Evolutionary conservation across 306 rosid species (phyloP), one percentile per base, ranked within the genome.

Genomic region (Prunus campanulata): DNA sequence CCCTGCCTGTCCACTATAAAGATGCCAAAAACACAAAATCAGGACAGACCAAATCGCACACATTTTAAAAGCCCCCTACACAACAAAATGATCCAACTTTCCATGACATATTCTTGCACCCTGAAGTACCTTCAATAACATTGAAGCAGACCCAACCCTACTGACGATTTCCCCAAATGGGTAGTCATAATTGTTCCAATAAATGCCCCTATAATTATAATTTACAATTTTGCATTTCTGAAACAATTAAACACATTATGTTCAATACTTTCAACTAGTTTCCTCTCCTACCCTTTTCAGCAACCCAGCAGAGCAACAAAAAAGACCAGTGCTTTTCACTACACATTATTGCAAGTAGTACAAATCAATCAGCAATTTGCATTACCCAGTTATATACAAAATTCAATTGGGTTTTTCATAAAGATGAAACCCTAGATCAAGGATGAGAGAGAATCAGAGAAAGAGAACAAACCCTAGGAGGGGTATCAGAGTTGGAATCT

Each of bases 401-500:
- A 44, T 14, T 52, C 54, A 79, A 73, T 24, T 66, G 74, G 44
- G 52, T 57, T 3, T 49, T 60, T 47, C 20, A 51, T 6, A 20
- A 3, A 51, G 5, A 46, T 3, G 50, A 81, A 83, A 81, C 79
- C 85, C 85, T 80, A 82, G 85, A 90, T 86, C 89, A 81, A 79
- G 64, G 74, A 35, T 52, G 39, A 70, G 18, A 65, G 32, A n/a
- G 62, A 63, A 30, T 48, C 72, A 80, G 32, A 79, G 68, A 74
- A 54, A 59, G 72, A 83, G 77, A 44, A 71, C 78, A 68, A 83
- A 91, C 96, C 97, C 88, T 93, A 48, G 92, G 98, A 82, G 97
- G 90, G 3, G 84, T 88, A 79, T 92, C 99, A 61, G 93, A 81
- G 85, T 77, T 81, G 89, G 85, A 93, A 91, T 96, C 99, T 83